Evolutionary conservation across 176 grass and related monocot species (phyloP).

Genomic region (Poa annua): DNA sequence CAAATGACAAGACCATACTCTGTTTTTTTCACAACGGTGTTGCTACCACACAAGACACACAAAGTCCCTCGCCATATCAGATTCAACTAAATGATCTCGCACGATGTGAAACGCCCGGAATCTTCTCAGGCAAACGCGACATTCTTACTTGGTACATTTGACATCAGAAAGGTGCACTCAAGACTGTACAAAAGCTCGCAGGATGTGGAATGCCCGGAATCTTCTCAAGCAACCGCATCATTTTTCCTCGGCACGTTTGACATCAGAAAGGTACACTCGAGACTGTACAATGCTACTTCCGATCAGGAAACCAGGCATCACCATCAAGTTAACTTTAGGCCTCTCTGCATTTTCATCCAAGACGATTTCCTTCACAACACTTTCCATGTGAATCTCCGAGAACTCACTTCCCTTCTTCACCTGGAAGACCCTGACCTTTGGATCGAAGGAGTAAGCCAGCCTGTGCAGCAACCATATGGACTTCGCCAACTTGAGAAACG

Average conservation of each 20-base stretch:
- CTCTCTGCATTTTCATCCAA: constrained; percentile 53
- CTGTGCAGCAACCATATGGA: constrained; percentile 91
- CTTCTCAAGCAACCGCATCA: constrained; percentile 1
- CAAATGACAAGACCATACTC: constrained; percentile 12
- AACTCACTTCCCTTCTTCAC: constrained; percentile 70
- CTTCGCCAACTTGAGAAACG: constrained; percentile 85
- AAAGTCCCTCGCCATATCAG: not conserved
- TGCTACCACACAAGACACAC: constrained; percentile 27
- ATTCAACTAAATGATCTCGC: not conserved
- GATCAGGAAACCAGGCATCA: constrained; percentile 93
- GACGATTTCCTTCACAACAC: constrained; percentile 71
- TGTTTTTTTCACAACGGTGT: not conserved
- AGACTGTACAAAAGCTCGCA: constrained; percentile 49
- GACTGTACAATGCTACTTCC: constrained; percentile 67
- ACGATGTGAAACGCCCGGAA: not conserved
- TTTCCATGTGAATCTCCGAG: constrained; percentile 90
- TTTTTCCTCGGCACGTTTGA: constrained; percentile 64
- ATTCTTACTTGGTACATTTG: constrained; percentile 64
- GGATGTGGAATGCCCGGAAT: not conserved
- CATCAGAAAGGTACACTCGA: constrained; percentile 74
- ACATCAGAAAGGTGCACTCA: constrained; percentile 75
- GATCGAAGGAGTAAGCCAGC: constrained; percentile 73
- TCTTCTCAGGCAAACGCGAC: not conserved
- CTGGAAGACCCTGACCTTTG: constrained; percentile 75
- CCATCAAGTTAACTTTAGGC: constrained; percentile 85